Conservation (phyloP, 768 basidiomycete genomes). For the Boletus barrowsii region DNA sequence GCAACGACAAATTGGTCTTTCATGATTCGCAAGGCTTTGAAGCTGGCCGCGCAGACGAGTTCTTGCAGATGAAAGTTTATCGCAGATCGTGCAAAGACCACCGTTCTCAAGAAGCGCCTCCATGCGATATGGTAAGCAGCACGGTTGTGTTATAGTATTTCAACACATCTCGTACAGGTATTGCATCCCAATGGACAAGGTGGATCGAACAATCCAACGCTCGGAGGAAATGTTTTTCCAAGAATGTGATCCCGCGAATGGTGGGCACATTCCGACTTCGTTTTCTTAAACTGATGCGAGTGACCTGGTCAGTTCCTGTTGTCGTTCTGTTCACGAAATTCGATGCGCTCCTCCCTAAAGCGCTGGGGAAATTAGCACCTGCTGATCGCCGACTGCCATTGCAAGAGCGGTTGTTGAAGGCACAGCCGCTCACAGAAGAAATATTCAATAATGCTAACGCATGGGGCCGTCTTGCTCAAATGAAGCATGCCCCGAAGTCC, state of each 20-base stretch:
- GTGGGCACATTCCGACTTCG: too few species aligned
- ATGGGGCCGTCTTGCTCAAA: neutral
- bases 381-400: neutral
- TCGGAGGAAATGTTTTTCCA: conserved; percentile 4
- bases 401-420: neutral
- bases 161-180: neutral
- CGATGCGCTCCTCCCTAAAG: too few species aligned
- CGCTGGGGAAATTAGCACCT: too few species aligned
- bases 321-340: conserved; percentile 10
- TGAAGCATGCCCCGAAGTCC: neutral
- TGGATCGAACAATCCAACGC: neutral
- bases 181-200: conserved; percentile 7
- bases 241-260: neutral
- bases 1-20: conserved; percentile 1
- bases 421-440: neutral
- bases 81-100: neutral
- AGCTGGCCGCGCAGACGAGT: conserved; percentile 2
- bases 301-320: conserved; percentile 5
- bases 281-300: neutral
- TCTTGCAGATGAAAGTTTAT: conserved; percentile 5
- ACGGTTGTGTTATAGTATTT: too few species aligned
- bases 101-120: conserved; percentile 1
- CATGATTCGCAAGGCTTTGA: conserved; percentile 4
- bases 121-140: conserved; percentile 2
- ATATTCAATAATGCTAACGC: neutral